Evolutionary conservation across 2,329 filamentous ascomycete species (phyloP).

Genomic region (Boeremia exigua): DNA sequence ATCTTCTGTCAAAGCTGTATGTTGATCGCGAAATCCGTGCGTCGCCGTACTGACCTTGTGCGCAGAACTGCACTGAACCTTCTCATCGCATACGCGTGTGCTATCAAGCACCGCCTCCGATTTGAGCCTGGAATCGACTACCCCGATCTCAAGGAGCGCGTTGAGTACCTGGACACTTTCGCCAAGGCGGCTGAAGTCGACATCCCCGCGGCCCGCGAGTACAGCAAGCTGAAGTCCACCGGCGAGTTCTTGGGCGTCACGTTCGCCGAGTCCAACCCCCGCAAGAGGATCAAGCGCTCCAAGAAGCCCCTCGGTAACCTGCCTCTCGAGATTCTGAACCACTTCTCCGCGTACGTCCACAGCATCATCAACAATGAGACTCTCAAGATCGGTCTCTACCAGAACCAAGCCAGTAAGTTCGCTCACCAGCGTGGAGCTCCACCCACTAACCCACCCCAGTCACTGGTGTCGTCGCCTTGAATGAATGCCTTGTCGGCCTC

Average conservation of each 20-base stretch:
- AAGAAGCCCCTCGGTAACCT: slow-evolving; percentile 78
- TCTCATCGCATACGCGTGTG: slow-evolving; percentile 75
- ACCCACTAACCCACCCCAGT: slow-evolving; percentile 43
- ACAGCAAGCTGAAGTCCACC: slow-evolving; percentile 60
- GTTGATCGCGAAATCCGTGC: background rate
- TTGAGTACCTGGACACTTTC: slow-evolving; percentile 77
- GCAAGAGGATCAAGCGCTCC: slow-evolving; percentile 76
- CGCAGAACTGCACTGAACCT: slow-evolving; percentile 72
- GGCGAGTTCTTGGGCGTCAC: slow-evolving; percentile 79
- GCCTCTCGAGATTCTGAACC: slow-evolving; percentile 80
- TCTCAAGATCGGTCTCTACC: slow-evolving; percentile 63
- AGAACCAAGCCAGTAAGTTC: slow-evolving; percentile 59
- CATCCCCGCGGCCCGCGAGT: slow-evolving; percentile 40
- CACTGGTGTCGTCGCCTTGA: slow-evolving; percentile 67
- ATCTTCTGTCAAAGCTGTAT: slow-evolving; percentile 71
- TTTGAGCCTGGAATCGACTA: slow-evolving; percentile 84
- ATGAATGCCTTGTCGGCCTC: slow-evolving; percentile 73
- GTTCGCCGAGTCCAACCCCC: slow-evolving; percentile 78
- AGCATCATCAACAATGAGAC: slow-evolving; percentile 63
- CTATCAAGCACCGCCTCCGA: slow-evolving; percentile 81
- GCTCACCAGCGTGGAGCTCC: no score
- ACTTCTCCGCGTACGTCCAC: slow-evolving; percentile 72
- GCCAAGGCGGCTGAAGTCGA: slow-evolving; percentile 64
- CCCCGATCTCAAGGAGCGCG: slow-evolving; percentile 72
- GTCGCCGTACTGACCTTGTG: slow-evolving; percentile 1